Base-by-base conservation (phyloP, 2,329 filamentous ascomycete genomes). In the Clonostachys chloroleuca region DNA sequence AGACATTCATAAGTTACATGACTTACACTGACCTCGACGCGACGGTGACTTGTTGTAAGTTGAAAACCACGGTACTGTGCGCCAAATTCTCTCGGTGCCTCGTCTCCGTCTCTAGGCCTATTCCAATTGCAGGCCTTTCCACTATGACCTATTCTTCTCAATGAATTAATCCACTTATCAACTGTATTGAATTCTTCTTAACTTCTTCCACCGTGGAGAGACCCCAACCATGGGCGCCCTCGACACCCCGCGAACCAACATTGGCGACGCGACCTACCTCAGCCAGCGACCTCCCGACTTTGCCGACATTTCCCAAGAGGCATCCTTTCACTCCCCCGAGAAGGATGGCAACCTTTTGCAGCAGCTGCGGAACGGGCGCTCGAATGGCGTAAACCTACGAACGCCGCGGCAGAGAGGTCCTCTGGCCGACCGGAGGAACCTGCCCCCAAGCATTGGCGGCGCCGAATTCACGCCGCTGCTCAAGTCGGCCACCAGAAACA, bases 401-500 rank as follows among this genome's bases (percentile, higher is more conserved):
- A 96, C 92, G 45, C 92, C 92, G 34, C 83, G 86, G 52, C 79
- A 80, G 47, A 84, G 88, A 53, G 81, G 84, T 16, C 83, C 86
- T 17, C 77, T 96, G 40, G 79, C 80, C 51, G 82, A 88, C 64
- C 79, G 83, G 55, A 81, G 81, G 58, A 94, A 90, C 58, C 74
- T 90, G 18, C 86, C 85, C 18, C 73, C 76, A 36, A 78, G 79
- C 52, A 69, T 84, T 40, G 80, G 75, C 41, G 81, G 80, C 46
- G 85, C 84, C 56, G 95, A 99, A 59, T 99, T 99, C 65, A 99
- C 94, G 1, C 94, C 95, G 0, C 73, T 99, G 56, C 81, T 99
- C 62, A 96, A 95, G 67, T 90, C 73, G 20, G 83, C 79, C n/a
- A 86, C 80, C 61, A 77, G 72, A 75, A 92, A 75, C 73, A 90